Evolutionary conservation across 495 filamentous ascomycete genomes (phyloP).

Genomic region (Aspergillus leporis): DNA sequence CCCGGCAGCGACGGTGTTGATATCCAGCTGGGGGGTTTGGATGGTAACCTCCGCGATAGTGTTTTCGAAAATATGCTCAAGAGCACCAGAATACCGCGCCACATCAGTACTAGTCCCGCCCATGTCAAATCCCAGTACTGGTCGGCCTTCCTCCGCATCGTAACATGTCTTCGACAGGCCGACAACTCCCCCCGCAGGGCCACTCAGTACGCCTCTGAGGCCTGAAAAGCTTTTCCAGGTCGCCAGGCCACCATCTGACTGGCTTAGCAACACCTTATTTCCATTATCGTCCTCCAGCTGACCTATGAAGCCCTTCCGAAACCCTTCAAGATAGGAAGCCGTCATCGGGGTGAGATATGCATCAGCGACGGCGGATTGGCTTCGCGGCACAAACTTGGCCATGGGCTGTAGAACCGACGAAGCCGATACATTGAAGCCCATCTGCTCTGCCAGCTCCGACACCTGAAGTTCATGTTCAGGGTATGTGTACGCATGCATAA

Average conservation of each 20-base stretch:
- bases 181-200: slow-evolving; percentile 66
- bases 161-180: slow-evolving; percentile 89
- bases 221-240: slow-evolving; percentile 49
- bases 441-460: slow-evolving; percentile 37
- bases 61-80: slow-evolving; percentile 93
- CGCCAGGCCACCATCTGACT: slow-evolving; percentile 48
- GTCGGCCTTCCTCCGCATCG: slow-evolving; percentile 74
- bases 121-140: slow-evolving; percentile 94
- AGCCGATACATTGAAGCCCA: slow-evolving; percentile 50
- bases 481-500: slow-evolving; percentile 49
- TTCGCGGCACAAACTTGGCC: slow-evolving; percentile 66
- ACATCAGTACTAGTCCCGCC: slow-evolving; percentile 92
- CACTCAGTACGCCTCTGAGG: slow-evolving; percentile 49
- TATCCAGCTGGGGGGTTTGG: slow-evolving; percentile 87
- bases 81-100: slow-evolving; percentile 78
- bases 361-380: slow-evolving; percentile 84
- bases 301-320: slow-evolving; percentile 56
- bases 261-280: slow-evolving; percentile 42
- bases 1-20: slow-evolving; percentile 91
- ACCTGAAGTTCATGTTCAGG: slow-evolving; percentile 45
- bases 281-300: slow-evolving; percentile 40
- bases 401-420: slow-evolving; percentile 69
- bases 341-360: slow-evolving; percentile 91
- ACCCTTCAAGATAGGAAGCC: slow-evolving; percentile 81
- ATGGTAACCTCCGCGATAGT: slow-evolving; percentile 91